phyloP scores from a whole-genome alignment of 163 green algal species.

The Chlamydomonas reinhardtii region DNA sequence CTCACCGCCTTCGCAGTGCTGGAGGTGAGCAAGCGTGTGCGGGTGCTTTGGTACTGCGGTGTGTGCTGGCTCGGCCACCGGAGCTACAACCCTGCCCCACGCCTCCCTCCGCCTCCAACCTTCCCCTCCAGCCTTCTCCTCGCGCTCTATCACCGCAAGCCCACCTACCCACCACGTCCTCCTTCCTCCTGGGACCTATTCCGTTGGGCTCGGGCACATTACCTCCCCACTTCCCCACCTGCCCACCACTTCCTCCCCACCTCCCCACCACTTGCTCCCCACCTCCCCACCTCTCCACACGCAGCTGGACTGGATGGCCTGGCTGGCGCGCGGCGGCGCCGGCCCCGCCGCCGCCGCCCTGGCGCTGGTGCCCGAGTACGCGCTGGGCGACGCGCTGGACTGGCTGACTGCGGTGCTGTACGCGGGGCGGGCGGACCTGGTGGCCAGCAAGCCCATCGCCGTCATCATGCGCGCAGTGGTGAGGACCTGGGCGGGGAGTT shows the following conservation, averaged over 20 bases:
- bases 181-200: too few relatives aligned
- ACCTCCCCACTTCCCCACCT: too few relatives aligned
- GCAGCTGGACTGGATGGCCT: constrained; percentile 45
- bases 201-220: too few relatives aligned
- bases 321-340: constrained; percentile 36
- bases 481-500: neutral
- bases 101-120: too few relatives aligned
- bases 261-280: neutral
- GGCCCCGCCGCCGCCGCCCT: neutral
- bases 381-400: constrained; percentile 30
- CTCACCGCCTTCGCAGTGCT: constrained; percentile 67
- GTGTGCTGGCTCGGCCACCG: too few relatives aligned
- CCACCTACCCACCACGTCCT: too few relatives aligned
- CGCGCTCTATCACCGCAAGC: too few relatives aligned
- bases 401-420: constrained; percentile 40
- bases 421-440: constrained; percentile 60
- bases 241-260: neutral
- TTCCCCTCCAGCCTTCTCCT: too few relatives aligned
- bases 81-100: too few relatives aligned
- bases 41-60: too few relatives aligned
- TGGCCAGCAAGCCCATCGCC: constrained; percentile 62
- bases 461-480: constrained; percentile 66
- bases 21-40: constrained; percentile 53
- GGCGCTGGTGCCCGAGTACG: constrained; percentile 47
- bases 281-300: neutral